phyloP scores from a whole-genome alignment of 164 flowering plant species.

The Vitis rotundifolia region DNA sequence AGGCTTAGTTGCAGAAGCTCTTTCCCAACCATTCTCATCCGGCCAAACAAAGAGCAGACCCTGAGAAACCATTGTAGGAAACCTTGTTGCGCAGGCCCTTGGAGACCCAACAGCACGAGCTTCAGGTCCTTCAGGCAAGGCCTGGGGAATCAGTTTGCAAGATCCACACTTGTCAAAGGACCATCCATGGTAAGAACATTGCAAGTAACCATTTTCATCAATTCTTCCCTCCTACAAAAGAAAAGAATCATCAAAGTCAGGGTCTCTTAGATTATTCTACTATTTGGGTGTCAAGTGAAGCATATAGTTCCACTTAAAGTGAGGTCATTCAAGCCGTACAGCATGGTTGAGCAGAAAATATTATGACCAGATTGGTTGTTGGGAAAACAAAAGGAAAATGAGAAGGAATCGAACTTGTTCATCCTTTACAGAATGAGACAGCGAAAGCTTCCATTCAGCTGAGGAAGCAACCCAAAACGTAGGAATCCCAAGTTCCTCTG shows the following conservation, averaged over 20 bases:
- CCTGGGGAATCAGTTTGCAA: conserved; percentile 81
- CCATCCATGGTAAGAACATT: conserved; percentile 97
- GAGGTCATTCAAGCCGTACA: no score
- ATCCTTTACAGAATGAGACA: no score
- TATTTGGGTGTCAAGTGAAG: no score
- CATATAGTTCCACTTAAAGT: no score
- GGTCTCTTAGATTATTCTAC: background rate
- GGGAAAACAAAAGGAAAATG: background rate
- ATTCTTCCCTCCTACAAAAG: conserved; percentile 80
- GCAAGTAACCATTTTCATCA: conserved; percentile 87
- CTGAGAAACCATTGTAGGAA: conserved; percentile 90
- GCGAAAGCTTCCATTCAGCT: no score
- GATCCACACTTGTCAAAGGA: conserved; percentile 84
- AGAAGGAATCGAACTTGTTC: background rate
- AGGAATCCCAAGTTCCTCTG: no score
- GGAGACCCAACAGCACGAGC: conserved; percentile 76
- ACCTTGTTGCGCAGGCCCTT: conserved; percentile 75
- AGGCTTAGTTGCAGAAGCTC: conserved; percentile 70
- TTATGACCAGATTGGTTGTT: background rate
- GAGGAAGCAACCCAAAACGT: no score
- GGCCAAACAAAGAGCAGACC: conserved; percentile 99
- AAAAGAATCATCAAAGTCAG: conserved; percentile 8
- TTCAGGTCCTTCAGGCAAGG: conserved; percentile 78
- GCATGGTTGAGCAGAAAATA: no score
- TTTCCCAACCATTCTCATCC: conserved; percentile 91